A percentile compares a stretch with the other conserved stretches of the same genome.
phyloP scores from a whole-genome alignment of 148 eudicot species.

The Silene latifolia region DNA sequence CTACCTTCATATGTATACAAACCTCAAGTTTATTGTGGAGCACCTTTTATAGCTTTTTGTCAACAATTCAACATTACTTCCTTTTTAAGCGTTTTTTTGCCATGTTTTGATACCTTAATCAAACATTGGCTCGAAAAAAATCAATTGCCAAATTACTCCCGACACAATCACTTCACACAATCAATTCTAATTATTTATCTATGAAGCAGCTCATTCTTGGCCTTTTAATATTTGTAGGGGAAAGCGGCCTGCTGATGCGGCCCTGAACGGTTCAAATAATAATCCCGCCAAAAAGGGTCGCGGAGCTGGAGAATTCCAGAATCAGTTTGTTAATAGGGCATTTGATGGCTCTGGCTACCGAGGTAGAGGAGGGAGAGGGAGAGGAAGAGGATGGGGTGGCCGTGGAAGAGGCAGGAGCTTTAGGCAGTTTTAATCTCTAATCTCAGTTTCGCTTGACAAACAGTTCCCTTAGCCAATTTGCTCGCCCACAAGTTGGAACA shows the following conservation, averaged over 20 bases:
- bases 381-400: slow-evolving; percentile 58
- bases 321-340: slow-evolving; percentile 67
- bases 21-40: too few relatives aligned
- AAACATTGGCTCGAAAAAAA: background rate
- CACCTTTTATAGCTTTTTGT: too few relatives aligned
- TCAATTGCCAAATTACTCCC: background rate
- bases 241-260: slow-evolving; percentile 47
- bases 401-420: slow-evolving; percentile 73
- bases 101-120: background rate
- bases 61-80: too few relatives aligned
- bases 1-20: too few relatives aligned
- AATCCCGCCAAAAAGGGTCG: slow-evolving; percentile 60
- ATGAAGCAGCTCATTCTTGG: too few relatives aligned
- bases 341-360: slow-evolving; percentile 48
- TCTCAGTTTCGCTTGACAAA: background rate
- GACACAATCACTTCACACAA: too few relatives aligned
- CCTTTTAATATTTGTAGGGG: slow-evolving; percentile 31
- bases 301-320: slow-evolving; percentile 52
- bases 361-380: slow-evolving; percentile 57
- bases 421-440: slow-evolving; percentile 15
- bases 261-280: slow-evolving; percentile 47
- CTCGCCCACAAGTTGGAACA: background rate
- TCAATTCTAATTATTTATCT: too few relatives aligned
- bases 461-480: background rate
- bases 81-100: too few relatives aligned